Evolutionary conservation across 169 alveolate species (phyloP).

Genomic region (Cryptosporidium sp.): DNA sequence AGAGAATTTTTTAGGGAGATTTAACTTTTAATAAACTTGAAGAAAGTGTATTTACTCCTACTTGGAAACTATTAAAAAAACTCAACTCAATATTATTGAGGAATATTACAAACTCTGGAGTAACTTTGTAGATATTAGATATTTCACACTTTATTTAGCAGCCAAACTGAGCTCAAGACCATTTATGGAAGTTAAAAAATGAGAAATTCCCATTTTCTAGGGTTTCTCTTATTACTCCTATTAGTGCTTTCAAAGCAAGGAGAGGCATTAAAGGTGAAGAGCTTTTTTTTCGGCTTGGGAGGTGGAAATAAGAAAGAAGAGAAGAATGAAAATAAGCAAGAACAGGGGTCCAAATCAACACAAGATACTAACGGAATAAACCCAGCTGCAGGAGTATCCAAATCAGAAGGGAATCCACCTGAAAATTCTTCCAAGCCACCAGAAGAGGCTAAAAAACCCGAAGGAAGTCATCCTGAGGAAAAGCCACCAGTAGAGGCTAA

Average conservation of each 20-base stretch:
- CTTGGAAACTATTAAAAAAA: neutral
- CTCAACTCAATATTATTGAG: neutral
- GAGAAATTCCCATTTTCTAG: conserved; percentile 34
- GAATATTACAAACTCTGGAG: neutral
- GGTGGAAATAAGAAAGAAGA: conserved; percentile 35
- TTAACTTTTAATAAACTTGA: neutral
- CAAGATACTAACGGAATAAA: conserved; percentile 32
- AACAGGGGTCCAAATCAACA: neutral
- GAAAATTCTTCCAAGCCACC: conserved; percentile 3
- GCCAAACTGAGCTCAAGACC: neutral
- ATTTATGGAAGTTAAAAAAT: conserved; percentile 19
- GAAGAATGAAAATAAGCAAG: neutral
- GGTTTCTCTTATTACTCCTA: conserved; percentile 20
- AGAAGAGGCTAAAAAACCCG: neutral
- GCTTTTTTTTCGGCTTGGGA: conserved; percentile 62
- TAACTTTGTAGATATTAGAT: neutral
- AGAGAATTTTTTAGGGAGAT: neutral
- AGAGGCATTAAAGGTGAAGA: conserved; percentile 27
- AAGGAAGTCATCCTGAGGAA: neutral
- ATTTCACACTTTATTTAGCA: neutral
- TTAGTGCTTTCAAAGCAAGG: neutral
- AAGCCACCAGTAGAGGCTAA: neutral
- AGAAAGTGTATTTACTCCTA: neutral
- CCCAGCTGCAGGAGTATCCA: conserved; percentile 34
- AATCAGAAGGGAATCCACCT: neutral